phyloP scores from a whole-genome alignment of 23 red algal species.

The Gracilaria domingensis region DNA sequence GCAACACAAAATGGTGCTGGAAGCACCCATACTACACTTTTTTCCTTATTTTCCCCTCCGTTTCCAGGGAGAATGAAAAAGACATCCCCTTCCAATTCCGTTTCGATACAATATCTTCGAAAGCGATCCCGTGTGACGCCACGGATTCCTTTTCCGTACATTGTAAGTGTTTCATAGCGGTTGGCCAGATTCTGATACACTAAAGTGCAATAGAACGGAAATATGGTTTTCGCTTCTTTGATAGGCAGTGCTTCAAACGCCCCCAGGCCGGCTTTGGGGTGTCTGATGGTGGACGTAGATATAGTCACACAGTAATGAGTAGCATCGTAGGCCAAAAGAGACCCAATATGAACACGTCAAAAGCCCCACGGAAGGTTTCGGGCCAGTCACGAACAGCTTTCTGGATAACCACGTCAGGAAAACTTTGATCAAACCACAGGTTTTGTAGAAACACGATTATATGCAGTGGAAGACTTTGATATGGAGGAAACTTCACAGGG shows the following conservation, averaged over 20 bases:
- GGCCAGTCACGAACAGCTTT: background rate
- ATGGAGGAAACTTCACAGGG: background rate
- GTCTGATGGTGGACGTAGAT: background rate
- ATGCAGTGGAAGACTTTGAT: slow-evolving; percentile 1
- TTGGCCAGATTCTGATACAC: background rate
- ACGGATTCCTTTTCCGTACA: slow-evolving; percentile 8
- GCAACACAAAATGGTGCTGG: background rate
- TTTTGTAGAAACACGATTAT: too few species aligned
- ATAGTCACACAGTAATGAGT: background rate
- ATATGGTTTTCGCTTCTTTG: background rate
- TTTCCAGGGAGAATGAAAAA: background rate
- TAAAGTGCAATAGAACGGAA: background rate
- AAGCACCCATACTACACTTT: background rate
- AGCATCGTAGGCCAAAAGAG: background rate
- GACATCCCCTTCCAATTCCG: background rate
- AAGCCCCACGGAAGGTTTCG: background rate
- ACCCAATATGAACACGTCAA: background rate
- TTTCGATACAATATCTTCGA: background rate
- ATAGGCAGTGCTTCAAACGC: background rate
- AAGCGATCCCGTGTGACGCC: background rate
- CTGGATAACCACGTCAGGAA: background rate
- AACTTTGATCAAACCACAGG: background rate
- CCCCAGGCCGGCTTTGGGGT: background rate
- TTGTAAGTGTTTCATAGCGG: background rate
- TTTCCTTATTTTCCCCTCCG: background rate